Conservation (phyloP, 345 rosid species). For the Eucalyptus lansdowneana region DNA sequence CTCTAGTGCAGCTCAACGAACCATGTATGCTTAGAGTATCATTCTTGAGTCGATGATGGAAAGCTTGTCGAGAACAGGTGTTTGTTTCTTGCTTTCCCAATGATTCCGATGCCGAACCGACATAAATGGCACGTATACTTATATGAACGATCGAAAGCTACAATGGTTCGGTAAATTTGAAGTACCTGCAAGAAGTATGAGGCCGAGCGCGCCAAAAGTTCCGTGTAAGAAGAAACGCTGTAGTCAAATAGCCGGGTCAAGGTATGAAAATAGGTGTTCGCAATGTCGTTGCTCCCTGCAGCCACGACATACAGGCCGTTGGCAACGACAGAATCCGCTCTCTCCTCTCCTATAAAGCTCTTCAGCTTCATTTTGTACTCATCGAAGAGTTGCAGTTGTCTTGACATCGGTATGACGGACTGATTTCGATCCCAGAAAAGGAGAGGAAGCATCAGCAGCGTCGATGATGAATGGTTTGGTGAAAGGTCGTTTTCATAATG, state of each 20-base stretch:
- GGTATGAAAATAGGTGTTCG: neutral
- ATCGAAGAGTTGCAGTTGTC: constrained; percentile 17
- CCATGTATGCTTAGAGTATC: neutral
- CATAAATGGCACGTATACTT: neutral
- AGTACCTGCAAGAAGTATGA: constrained; percentile 1
- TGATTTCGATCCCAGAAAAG: neutral
- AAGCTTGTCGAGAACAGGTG: neutral
- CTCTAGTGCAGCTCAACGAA: neutral
- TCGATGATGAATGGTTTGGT: neutral
- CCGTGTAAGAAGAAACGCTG: neutral
- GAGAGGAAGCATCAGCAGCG: neutral
- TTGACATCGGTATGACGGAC: constrained; percentile 10
- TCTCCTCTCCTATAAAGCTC: constrained; percentile 8
- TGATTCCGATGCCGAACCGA: neutral
- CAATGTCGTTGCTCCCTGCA: constrained; percentile 26
- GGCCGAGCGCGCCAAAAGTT: neutral
- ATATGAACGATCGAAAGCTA: neutral
- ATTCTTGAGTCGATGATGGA: neutral
- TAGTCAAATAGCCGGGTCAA: neutral
- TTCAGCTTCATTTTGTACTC: constrained; percentile 13
- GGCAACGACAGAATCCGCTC: neutral
- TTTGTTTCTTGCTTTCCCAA: neutral
- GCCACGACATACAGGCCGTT: constrained; percentile 10
- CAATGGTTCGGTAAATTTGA: neutral
- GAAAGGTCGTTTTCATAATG: neutral